phyloP scores from a whole-genome alignment of 805 yeast genomes.

The Nakazawaea populi region DNA sequence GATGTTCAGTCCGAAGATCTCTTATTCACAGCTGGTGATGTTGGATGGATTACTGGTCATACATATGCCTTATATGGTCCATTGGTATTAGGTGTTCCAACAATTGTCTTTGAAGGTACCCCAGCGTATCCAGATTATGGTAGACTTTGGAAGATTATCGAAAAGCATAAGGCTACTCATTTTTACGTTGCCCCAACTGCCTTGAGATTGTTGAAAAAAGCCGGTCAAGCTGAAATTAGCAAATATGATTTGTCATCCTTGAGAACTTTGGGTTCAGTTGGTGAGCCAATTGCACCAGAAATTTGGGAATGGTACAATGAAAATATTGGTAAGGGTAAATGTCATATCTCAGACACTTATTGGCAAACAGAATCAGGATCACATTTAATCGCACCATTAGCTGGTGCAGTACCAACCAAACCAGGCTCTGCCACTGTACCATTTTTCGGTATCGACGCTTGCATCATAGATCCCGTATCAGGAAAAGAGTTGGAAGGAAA shows the following conservation, averaged over 20 bases:
- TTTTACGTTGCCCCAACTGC: constrained; percentile 99
- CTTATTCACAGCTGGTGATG: constrained; percentile 95
- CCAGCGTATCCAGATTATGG: constrained; percentile 96
- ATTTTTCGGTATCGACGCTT: constrained; percentile 90
- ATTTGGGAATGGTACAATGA: constrained; percentile 98
- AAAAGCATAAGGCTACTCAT: constrained; percentile 85
- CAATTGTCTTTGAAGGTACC: constrained; percentile 93
- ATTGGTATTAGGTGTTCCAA: constrained; percentile 77
- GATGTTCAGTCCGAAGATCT: constrained; percentile 87
- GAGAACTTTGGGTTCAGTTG: constrained; percentile 93
- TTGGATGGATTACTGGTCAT: constrained; percentile 99
- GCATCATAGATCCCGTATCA: constrained; percentile 86
- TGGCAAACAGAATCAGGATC: constrained; percentile 99
- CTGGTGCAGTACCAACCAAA: constrained; percentile 91
- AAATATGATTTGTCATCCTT: constrained; percentile 80
- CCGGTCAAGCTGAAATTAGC: constrained; percentile 79
- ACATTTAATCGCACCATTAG: constrained; percentile 88
- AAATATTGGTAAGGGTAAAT: constrained; percentile 81
- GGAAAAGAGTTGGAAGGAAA: constrained; percentile 82
- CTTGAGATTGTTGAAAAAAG: constrained; percentile 73
- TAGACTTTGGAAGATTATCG: constrained; percentile 95
- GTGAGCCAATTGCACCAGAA: constrained; percentile 98
- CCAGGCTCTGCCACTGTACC: constrained; percentile 98
- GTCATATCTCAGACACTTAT: constrained; percentile 92
- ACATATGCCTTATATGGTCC: constrained; percentile 96